Percentiles rank a stretch among this genome's conserved stretches.
Evolutionary conservation across 371 early-diverging fungal species (phyloP).

Genomic region (Mortierella sp.): DNA sequence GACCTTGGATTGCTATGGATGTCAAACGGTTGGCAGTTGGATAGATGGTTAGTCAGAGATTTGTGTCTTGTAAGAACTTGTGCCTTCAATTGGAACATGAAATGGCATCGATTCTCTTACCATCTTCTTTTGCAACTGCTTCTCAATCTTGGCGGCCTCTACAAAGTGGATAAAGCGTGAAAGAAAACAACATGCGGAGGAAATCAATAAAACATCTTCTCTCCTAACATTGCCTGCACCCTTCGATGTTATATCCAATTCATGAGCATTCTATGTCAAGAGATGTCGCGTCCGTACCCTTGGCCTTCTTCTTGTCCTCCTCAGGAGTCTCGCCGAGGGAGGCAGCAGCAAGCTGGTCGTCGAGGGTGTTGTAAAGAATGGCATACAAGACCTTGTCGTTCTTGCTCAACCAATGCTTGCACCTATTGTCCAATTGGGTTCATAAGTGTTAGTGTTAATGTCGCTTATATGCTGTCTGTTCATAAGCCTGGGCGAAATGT

Average conservation of each 20-base stretch:
- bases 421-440: conserved; percentile 50
- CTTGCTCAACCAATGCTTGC: conserved; percentile 83
- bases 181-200: neutral
- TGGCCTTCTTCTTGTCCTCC: conserved; percentile 58
- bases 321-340: conserved; percentile 40
- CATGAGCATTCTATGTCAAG: conserved; percentile 29
- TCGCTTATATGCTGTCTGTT: neutral
- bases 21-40: neutral
- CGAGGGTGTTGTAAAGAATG: conserved; percentile 61
- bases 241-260: neutral
- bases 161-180: neutral
- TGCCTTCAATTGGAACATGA: neutral
- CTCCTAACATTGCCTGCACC: neutral
- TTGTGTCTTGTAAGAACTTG: neutral
- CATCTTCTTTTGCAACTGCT: conserved; percentile 82
- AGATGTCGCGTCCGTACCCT: conserved; percentile 58
- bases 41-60: neutral
- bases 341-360: conserved; percentile 50
- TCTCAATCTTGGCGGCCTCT: conserved; percentile 82
- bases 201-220: neutral
- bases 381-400: conserved; percentile 61
- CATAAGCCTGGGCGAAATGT: neutral
- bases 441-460: neutral
- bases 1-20: conserved; percentile 63
- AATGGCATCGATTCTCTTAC: conserved; percentile 48